phyloP scores from a whole-genome alignment of 2,329 filamentous ascomycete species.

The Aureobasidium melanogenum region DNA sequence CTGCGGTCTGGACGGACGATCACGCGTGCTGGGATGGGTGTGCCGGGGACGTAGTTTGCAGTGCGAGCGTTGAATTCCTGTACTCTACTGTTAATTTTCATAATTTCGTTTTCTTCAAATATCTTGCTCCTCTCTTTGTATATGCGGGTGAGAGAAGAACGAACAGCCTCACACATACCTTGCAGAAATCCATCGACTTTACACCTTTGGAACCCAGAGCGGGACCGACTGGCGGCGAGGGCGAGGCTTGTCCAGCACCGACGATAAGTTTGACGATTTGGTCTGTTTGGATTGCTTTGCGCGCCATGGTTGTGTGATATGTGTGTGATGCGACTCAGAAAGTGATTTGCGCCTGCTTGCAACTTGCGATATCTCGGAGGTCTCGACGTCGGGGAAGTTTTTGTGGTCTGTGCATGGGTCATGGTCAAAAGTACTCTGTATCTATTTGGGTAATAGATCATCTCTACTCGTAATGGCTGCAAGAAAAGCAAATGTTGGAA shows the following conservation, averaged over 20 bases:
- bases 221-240: slow-evolving; percentile 91
- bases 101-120: no score
- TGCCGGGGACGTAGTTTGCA: slow-evolving; percentile 70
- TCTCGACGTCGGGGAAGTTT: neutral
- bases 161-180: no score
- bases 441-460: neutral
- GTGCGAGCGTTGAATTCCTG: slow-evolving; percentile 97
- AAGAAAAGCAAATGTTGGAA: neutral
- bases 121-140: neutral
- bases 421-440: no score
- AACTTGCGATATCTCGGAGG: neutral
- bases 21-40: slow-evolving; percentile 82
- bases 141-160: no score
- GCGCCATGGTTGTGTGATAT: slow-evolving; percentile 36
- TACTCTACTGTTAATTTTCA: slow-evolving; percentile 38
- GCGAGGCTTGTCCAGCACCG: slow-evolving; percentile 87
- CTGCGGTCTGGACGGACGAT: slow-evolving; percentile 87
- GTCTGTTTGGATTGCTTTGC: slow-evolving; percentile 46
- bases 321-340: neutral
- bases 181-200: slow-evolving; percentile 99
- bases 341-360: slow-evolving; percentile 2
- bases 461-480: neutral
- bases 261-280: slow-evolving; percentile 96
- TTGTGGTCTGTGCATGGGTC: neutral
- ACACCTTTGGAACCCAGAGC: slow-evolving; percentile 95